Evolutionary conservation across 495 filamentous ascomycete species (phyloP).

Genomic region (Annulohypoxylon maeteangense): DNA sequence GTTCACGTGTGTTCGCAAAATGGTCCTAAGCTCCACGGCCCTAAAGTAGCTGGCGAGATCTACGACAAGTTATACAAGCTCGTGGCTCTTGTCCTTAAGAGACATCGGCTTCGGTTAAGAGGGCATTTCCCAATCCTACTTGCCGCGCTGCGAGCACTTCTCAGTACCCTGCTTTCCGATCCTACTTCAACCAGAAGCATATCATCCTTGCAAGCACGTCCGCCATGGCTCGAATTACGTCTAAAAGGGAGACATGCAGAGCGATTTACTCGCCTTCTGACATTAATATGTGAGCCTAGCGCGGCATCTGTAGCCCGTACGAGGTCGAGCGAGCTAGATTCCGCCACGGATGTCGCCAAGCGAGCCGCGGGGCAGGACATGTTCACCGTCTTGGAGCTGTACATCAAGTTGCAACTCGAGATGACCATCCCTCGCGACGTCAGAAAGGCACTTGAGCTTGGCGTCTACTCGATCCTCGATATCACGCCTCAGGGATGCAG

Average conservation of each 20-base stretch:
- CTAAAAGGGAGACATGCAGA: constrained; percentile 64
- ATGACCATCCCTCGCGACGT: constrained; percentile 61
- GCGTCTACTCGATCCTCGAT: constrained; percentile 76
- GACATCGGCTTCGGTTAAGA: constrained; percentile 58
- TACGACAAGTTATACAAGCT: constrained; percentile 71
- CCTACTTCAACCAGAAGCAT: constrained; percentile 17
- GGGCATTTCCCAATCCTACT: constrained; percentile 52
- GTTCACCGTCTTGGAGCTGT: constrained; percentile 76
- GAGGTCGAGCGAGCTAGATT: constrained; percentile 66
- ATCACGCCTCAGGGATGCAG: constrained; percentile 72
- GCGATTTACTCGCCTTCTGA: constrained; percentile 76
- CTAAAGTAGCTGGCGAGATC: constrained; percentile 60
- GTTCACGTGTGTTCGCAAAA: constrained; percentile 61
- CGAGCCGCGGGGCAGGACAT: constrained; percentile 79
- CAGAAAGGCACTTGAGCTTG: constrained; percentile 74
- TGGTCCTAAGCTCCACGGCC: constrained; percentile 41
- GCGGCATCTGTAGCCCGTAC: constrained; percentile 72
- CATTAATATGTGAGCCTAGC: constrained; percentile 81
- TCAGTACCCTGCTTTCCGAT: constrained; percentile 39
- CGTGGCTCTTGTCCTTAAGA: constrained; percentile 67
- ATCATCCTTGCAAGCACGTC: constrained; percentile 42
- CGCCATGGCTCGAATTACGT: constrained; percentile 46
- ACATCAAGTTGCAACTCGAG: constrained; percentile 73
- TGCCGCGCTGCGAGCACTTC: constrained; percentile 38
- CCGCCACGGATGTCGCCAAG: constrained; percentile 79